phyloP scores from a whole-genome alignment of 1,284 basidiomycete species.

The Clitocybe nebularis region DNA sequence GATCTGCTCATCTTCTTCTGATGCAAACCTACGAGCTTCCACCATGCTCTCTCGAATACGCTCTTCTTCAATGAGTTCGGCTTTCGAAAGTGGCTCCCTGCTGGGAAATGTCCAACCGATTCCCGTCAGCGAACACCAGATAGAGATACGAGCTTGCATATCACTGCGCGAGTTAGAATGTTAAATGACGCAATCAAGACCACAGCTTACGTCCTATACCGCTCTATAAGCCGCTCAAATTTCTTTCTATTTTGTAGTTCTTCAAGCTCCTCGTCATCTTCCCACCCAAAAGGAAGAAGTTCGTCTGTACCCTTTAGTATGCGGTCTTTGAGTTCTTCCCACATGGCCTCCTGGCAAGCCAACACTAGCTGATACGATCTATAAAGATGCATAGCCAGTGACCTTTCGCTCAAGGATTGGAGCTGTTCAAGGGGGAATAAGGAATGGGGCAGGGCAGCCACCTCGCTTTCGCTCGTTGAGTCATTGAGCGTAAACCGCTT shows the following conservation, averaged over 20 bases:
- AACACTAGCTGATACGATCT: constrained; percentile 61
- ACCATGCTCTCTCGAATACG: constrained; percentile 60
- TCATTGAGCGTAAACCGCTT: constrained; percentile 34
- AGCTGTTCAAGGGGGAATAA: constrained; percentile 45
- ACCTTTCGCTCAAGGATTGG: constrained; percentile 48
- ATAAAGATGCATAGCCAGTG: constrained; percentile 69
- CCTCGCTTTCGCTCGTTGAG: constrained; percentile 33
- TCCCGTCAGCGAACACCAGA: constrained; percentile 62
- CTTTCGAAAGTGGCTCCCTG: constrained; percentile 60
- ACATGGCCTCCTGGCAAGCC: constrained; percentile 74
- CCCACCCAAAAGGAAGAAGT: constrained; percentile 61
- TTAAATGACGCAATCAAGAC: constrained; percentile 2
- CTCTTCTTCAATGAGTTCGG: constrained; percentile 66
- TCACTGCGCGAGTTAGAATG: constrained; percentile 39
- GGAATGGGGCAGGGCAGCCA: constrained; percentile 31
- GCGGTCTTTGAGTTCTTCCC: constrained; percentile 67
- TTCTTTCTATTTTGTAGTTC: constrained; percentile 51
- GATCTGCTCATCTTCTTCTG: constrained; percentile 51
- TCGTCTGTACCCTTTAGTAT: constrained; percentile 50
- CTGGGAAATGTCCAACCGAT: constrained; percentile 60
- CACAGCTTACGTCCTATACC: constrained; percentile 53
- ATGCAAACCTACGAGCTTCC: constrained; percentile 52
- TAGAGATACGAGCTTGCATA: constrained; percentile 62
- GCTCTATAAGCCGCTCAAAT: constrained; percentile 62
- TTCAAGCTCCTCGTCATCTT: constrained; percentile 56